These are phyloP conservation scores for Wickerhamiella azymoides DNA, from an alignment of 805 yeast species.

Conservation along the genomic window DNA sequence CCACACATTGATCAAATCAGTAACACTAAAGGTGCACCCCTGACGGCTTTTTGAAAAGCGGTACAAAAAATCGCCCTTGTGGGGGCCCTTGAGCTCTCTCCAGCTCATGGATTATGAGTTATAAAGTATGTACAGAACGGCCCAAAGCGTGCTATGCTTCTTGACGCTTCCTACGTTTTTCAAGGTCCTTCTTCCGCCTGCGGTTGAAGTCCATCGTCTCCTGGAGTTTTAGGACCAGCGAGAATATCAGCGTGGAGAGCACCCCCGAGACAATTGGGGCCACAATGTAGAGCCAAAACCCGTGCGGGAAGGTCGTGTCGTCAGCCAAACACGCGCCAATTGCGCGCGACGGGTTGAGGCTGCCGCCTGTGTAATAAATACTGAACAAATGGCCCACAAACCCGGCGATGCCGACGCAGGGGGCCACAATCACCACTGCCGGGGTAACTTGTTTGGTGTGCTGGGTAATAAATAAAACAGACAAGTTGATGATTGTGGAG, in stretches of 20 bases:
- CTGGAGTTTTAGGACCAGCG: not conserved
- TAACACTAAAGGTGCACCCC: not conserved
- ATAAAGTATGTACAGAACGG: not conserved
- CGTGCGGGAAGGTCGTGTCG: not conserved
- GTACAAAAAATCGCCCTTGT: too few species aligned
- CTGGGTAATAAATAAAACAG: conserved; percentile 72
- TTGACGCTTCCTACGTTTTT: not conserved
- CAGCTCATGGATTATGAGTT: not conserved
- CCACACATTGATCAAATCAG: not conserved
- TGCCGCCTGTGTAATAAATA: conserved; percentile 80
- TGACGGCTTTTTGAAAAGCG: too few species aligned
- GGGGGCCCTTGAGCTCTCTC: too few species aligned
- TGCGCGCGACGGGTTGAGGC: conserved; percentile 81
- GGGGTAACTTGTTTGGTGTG: conserved; percentile 63
- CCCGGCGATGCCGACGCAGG: conserved; percentile 68
- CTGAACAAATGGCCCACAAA: conserved; percentile 71
- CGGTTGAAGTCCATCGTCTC: not conserved
- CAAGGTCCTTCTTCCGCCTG: not conserved
- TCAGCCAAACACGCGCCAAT: conserved; percentile 35
- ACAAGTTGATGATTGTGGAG: conserved; percentile 54
- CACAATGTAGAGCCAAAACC: conserved; percentile 5
- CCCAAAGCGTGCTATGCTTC: not conserved
- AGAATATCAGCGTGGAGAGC: conserved; percentile 1
- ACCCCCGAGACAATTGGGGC: conserved; percentile 1
- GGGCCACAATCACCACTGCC: conserved; percentile 47